These are phyloP conservation scores for Thermoascus crustaceus DNA, from an alignment of 2,329 filamentous ascomycete species.

Conservation along the genomic window DNA sequence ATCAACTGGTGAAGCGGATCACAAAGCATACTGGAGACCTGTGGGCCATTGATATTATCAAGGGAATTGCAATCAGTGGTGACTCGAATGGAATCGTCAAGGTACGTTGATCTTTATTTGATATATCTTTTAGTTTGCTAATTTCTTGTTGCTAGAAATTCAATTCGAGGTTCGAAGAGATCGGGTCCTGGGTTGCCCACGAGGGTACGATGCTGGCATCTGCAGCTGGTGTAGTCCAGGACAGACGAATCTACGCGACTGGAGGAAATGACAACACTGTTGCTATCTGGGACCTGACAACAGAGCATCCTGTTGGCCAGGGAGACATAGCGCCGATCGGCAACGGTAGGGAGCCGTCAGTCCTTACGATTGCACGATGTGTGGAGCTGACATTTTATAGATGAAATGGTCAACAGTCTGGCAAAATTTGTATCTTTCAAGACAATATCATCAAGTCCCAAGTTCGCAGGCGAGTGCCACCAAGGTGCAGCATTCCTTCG, in stretches of 20 bases:
- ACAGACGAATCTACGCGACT: conserved; percentile 79
- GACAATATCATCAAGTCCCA: conserved; percentile 78
- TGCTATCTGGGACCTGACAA: conserved; percentile 79
- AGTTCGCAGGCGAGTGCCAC: conserved; percentile 85
- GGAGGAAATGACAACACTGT: conserved; percentile 88
- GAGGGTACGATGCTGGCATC: conserved; percentile 81
- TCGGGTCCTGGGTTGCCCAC: conserved; percentile 74
- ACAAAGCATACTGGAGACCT: conserved; percentile 74
- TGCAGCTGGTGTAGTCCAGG: conserved; percentile 60
- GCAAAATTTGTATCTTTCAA: conserved; percentile 85
- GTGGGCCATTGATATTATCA: conserved; percentile 76
- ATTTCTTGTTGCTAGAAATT: conserved; percentile 45
- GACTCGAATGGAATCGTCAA: conserved; percentile 82
- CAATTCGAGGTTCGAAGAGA: conserved; percentile 75
- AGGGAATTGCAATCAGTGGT: conserved; percentile 77
- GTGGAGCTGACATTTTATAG: conserved; percentile 26
- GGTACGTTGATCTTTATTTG: conserved; percentile 43
- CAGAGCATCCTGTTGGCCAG: conserved; percentile 44
- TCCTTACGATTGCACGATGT: background rate
- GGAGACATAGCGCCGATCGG: conserved; percentile 44
- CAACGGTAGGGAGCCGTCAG: conserved; percentile 39
- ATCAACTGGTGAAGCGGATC: conserved; percentile 79
- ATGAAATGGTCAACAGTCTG: conserved; percentile 60
- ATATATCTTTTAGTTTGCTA: conserved; percentile 2
- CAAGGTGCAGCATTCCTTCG: conserved; percentile 86